Percentiles rank a stretch among this genome's conserved stretches.
These are phyloP conservation scores for Colletotrichum agaves DNA, from an alignment of 2,329 filamentous ascomycete species.

Conservation along the genomic window DNA sequence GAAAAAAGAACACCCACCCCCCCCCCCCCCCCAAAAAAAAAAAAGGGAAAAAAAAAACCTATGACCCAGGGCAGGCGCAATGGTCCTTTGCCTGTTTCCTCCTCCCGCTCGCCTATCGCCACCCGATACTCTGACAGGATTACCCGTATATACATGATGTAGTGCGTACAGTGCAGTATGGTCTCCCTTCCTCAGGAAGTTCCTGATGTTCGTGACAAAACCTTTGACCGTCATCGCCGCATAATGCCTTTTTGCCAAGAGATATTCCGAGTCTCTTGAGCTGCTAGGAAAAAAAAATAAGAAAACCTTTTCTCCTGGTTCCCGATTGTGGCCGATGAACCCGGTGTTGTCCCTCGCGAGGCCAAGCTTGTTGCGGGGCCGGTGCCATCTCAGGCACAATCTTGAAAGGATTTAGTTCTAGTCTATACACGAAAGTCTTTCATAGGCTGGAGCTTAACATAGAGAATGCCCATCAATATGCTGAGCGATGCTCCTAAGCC, in stretches of 20 bases:
- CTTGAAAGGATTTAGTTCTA: conserved; percentile 30
- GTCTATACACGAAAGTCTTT: conserved; percentile 37
- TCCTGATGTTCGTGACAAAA: conserved; percentile 6
- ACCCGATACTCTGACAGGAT: conserved; percentile 36
- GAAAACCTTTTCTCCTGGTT: conserved; percentile 1
- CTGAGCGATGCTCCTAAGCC: conserved; percentile 10
- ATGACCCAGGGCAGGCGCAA: conserved; percentile 9
- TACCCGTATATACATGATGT: conserved; percentile 36
- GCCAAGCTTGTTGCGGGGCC: conserved; percentile 11
- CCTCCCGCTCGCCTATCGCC: conserved; percentile 13
- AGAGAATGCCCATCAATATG: conserved; percentile 14
- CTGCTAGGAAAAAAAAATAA: background rate
- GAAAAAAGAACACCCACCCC: too few species aligned
- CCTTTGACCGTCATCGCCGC: conserved; percentile 14
- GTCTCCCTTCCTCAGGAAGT: background rate
- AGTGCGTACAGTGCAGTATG: conserved; percentile 14
- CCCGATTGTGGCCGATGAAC: too few species aligned
- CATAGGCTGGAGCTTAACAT: conserved; percentile 9
- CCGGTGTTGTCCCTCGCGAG: conserved; percentile 23
- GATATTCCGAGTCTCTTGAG: background rate
- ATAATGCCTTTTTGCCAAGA: conserved; percentile 13
- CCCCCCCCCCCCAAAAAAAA: too few species aligned
- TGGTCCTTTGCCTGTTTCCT: conserved; percentile 26
- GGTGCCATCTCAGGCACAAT: conserved; percentile 10
- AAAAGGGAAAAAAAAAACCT: conserved; percentile 8